Percentiles rank a stretch among this genome's conserved stretches.
These are phyloP conservation scores for Hyphopichia homilentoma DNA, from an alignment of 805 yeast species.

Conservation along the genomic window DNA sequence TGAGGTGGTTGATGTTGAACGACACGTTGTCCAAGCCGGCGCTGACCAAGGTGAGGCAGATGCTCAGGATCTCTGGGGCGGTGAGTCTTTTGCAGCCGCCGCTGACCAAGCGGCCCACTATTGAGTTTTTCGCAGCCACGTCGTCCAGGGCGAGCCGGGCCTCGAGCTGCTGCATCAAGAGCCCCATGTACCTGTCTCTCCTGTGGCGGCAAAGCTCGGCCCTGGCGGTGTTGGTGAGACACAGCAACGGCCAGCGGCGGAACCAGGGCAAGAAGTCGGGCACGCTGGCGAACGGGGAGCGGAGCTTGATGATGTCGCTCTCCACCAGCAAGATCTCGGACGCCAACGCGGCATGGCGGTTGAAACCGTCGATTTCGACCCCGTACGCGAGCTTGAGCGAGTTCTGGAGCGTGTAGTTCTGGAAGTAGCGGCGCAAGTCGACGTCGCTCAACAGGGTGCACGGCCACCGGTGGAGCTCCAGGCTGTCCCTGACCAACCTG, in stretches of 20 bases:
- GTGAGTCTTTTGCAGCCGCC: constrained; percentile 12
- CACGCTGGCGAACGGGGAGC: constrained; percentile 55
- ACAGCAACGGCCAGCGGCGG: constrained; percentile 23
- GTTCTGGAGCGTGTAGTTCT: constrained; percentile 48
- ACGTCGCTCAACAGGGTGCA: constrained; percentile 24
- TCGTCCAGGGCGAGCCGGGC: constrained; percentile 17
- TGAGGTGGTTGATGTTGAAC: constrained; percentile 53
- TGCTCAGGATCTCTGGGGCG: constrained; percentile 47
- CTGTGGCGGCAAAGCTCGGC: constrained; percentile 27
- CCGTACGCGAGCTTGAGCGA: constrained; percentile 55
- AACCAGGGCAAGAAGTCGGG: constrained; percentile 53
- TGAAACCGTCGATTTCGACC: constrained; percentile 39
- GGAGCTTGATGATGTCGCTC: constrained; percentile 49
- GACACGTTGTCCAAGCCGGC: constrained; percentile 78
- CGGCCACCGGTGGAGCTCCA: constrained; percentile 15
- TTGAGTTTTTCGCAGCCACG: constrained; percentile 22
- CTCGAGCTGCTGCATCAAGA: constrained; percentile 17
- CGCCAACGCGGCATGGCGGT: constrained; percentile 34
- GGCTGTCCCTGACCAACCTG: constrained; percentile 7
- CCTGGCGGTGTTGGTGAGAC: constrained; percentile 1
- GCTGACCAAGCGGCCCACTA: constrained; percentile 25
- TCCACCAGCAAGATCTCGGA: constrained; percentile 54
- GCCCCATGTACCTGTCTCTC: constrained; percentile 48
- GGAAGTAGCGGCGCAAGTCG: constrained; percentile 39
- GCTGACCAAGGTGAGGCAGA: constrained; percentile 72